A percentile compares a stretch with the other conserved stretches of the same genome.
Conservation (phyloP, 2,329 filamentous ascomycete species). For the Penicillium sp. region DNA sequence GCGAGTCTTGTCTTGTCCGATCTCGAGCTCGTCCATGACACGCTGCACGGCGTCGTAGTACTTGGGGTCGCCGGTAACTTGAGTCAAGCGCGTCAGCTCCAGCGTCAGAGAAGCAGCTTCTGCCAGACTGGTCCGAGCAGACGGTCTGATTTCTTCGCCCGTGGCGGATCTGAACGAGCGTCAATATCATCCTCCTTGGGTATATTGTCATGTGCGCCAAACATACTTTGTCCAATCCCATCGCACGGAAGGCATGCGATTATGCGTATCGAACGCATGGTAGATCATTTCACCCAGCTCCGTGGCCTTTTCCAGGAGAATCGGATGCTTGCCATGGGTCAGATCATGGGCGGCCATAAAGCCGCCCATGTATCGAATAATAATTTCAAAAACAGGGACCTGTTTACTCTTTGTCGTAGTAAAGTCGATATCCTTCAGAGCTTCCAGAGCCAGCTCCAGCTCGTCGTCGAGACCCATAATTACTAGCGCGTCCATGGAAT, state of each 20-base stretch:
- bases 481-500: conserved; percentile 79
- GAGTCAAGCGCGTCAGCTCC: conserved; percentile 86
- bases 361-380: conserved; percentile 87
- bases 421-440: conserved; percentile 76
- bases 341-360: conserved; percentile 84
- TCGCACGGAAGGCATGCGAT: conserved; percentile 83
- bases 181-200: conserved; percentile 40
- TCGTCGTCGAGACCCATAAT: conserved; percentile 79
- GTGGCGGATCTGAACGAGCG: conserved; percentile 28
- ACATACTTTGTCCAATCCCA: conserved; percentile 72
- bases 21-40: conserved; percentile 75
- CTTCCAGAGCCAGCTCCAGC: conserved; percentile 74
- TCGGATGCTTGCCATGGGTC: conserved; percentile 68
- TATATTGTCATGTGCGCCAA: neutral
- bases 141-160: conserved; percentile 47
- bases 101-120: conserved; percentile 81
- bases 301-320: conserved; percentile 75
- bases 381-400: conserved; percentile 89
- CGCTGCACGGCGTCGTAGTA: conserved; percentile 90
- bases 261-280: conserved; percentile 85
- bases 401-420: conserved; percentile 66
- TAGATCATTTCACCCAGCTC: conserved; percentile 81
- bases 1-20: conserved; percentile 69
- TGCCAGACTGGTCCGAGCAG: conserved; percentile 64
- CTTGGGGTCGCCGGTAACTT: conserved; percentile 76